Conservation (phyloP, 2,329 filamentous ascomycete species). For the Zasmidium cellare region DNA sequence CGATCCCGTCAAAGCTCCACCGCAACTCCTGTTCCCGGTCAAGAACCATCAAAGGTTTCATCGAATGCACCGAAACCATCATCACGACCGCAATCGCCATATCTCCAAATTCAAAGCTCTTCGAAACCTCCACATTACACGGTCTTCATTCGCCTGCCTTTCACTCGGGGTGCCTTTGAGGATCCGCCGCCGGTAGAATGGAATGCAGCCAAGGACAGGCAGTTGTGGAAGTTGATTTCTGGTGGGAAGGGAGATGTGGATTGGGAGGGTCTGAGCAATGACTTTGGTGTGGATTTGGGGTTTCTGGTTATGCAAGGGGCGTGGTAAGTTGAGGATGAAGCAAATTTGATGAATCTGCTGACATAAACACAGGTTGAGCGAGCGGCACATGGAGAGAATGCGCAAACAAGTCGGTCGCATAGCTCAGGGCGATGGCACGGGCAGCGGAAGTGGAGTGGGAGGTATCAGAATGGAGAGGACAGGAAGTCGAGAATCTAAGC, state of each 20-base stretch:
- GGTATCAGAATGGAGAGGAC: constrained; percentile 53
- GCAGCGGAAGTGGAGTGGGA: constrained; percentile 41
- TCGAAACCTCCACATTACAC: constrained; percentile 52
- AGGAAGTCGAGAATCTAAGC: constrained; percentile 44
- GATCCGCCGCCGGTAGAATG: constrained; percentile 89
- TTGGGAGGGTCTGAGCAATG: constrained; percentile 54
- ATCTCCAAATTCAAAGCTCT: constrained; percentile 1
- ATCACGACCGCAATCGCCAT: constrained; percentile 18
- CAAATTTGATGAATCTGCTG: not conserved
- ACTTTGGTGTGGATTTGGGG: constrained; percentile 80
- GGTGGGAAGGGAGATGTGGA: constrained; percentile 61
- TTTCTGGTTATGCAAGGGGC: constrained; percentile 92
- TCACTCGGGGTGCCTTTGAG: constrained; percentile 80
- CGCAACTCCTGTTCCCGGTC: constrained; percentile 15
- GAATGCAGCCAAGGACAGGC: constrained; percentile 82
- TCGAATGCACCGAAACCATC: constrained; percentile 14
- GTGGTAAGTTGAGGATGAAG: constrained; percentile 47
- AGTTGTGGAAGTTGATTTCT: constrained; percentile 87
- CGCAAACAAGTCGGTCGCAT: constrained; percentile 80
- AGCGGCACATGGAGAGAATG: constrained; percentile 85
- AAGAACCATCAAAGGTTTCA: constrained; percentile 8
- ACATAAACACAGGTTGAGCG: constrained; percentile 63
- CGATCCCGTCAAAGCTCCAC: constrained; percentile 27
- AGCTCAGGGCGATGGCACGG: constrained; percentile 13
- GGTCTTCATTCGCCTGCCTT: constrained; percentile 86